phyloP scores from a whole-genome alignment of 1,139 yeast species.

The Lipomyces yarrowii region DNA sequence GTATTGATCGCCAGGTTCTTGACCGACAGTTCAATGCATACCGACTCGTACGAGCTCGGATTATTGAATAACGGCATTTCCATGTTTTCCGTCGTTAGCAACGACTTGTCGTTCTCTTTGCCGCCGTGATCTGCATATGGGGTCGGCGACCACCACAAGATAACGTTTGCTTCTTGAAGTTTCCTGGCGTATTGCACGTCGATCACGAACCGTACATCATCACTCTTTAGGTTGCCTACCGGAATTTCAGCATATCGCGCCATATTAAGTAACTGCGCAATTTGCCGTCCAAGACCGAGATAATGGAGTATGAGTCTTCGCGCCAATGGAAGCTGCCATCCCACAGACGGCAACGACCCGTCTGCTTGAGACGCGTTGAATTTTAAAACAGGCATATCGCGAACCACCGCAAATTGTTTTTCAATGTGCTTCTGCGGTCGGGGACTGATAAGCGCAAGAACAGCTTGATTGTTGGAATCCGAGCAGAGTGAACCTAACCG shows the following conservation, averaged over 20 bases:
- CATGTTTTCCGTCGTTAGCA: conserved; percentile 57
- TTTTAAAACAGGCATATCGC: conserved; percentile 63
- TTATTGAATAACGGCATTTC: conserved; percentile 74
- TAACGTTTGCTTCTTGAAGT: conserved; percentile 63
- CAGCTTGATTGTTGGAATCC: conserved; percentile 65
- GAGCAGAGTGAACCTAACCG: conserved; percentile 62
- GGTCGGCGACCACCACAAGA: conserved; percentile 90
- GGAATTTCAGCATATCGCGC: conserved; percentile 82
- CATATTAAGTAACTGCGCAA: conserved; percentile 63
- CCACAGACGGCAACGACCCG: conserved; percentile 73
- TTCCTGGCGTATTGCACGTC: conserved; percentile 87
- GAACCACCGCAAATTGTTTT: conserved; percentile 39
- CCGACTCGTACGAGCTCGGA: conserved; percentile 78
- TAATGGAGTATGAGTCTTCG: conserved; percentile 71
- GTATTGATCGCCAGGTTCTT: conserved; percentile 84
- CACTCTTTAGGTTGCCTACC: conserved; percentile 76
- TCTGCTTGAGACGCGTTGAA: conserved; percentile 54
- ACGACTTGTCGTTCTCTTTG: conserved; percentile 58
- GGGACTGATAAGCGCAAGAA: conserved; percentile 77
- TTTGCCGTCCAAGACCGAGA: conserved; percentile 74
- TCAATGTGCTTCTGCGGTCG: conserved; percentile 45
- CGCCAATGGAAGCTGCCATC: conserved; percentile 80
- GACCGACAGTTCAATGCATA: conserved; percentile 77
- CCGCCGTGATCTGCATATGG: conserved; percentile 91
- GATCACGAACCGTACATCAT: conserved; percentile 74